Evolutionary conservation across 2,329 filamentous ascomycete species (phyloP).

Genomic region (Fusarium veterinarium): DNA sequence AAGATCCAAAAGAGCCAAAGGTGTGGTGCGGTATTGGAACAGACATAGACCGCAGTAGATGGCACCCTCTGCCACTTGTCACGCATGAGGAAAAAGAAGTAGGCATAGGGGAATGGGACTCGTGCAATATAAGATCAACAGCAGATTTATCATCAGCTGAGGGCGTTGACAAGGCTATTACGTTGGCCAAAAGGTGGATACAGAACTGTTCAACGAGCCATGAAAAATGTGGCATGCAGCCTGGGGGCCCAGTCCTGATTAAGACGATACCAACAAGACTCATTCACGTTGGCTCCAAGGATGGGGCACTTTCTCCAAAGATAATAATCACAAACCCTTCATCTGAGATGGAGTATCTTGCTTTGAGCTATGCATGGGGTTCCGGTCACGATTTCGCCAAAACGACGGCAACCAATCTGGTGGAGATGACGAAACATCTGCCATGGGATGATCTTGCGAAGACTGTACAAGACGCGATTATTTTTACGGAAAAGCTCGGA

Average conservation of each 20-base stretch:
- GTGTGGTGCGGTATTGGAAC: neutral
- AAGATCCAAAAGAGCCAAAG: neutral
- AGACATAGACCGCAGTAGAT: neutral
- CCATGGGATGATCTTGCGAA: neutral
- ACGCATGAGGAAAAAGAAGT: neutral
- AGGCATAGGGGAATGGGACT: fast-evolving
- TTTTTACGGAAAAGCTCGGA: neutral
- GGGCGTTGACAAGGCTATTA: neutral
- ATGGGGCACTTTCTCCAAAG: neutral
- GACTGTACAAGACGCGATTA: neutral
- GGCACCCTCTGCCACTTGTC: neutral
- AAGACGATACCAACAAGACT: neutral
- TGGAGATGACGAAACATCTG: neutral
- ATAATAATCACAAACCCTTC: neutral
- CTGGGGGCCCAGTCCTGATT: too few relatives aligned
- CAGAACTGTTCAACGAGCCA: neutral
- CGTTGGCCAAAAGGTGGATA: neutral
- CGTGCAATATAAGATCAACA: neutral
- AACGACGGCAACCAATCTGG: neutral
- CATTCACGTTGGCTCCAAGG: neutral
- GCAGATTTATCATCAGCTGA: neutral
- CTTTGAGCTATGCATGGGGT: conserved; percentile 14
- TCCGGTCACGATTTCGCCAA: neutral
- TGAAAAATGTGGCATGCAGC: neutral
- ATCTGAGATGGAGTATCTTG: neutral